Evolutionary conservation across 2,329 filamentous ascomycete species (phyloP).

Genomic region (Neodidymelliopsis sp.): DNA sequence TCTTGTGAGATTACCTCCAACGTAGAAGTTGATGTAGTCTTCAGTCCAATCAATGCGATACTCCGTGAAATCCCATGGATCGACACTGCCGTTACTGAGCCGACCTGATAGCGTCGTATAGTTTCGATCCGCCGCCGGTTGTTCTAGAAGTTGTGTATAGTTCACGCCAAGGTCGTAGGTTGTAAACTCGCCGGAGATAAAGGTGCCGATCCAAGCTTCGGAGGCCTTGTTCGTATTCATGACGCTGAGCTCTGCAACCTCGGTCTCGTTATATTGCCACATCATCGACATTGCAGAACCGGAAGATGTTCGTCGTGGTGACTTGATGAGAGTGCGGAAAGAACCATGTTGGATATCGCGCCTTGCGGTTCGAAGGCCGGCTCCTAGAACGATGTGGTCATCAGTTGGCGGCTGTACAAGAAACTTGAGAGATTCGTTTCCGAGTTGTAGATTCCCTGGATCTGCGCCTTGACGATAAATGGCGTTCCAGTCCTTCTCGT

Average conservation of each 20-base stretch:
- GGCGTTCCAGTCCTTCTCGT: conserved; percentile 58
- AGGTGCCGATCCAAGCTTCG: conserved; percentile 50
- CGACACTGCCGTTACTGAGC: conserved; percentile 38
- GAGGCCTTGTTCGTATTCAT: conserved; percentile 53
- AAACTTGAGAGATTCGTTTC: conserved; percentile 47
- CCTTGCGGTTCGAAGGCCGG: conserved; percentile 52
- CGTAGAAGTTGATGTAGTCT: conserved; percentile 53
- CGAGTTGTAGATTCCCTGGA: conserved; percentile 49
- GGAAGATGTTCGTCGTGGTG: conserved; percentile 44
- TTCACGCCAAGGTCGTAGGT: conserved; percentile 49
- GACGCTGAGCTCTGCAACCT: conserved; percentile 54
- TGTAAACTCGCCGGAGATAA: conserved; percentile 51
- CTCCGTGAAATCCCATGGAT: conserved; percentile 56
- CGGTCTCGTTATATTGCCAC: conserved; percentile 55
- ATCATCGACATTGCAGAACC: conserved; percentile 58
- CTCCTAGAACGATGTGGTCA: conserved; percentile 55
- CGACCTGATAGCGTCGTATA: conserved; percentile 50
- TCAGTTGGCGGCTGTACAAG: conserved; percentile 42
- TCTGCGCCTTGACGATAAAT: conserved; percentile 55
- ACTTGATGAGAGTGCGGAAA: conserved; percentile 54
- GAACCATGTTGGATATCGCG: conserved; percentile 59
- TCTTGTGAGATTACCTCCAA: conserved; percentile 49
- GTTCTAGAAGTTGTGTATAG: conserved; percentile 47
- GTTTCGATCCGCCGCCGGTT: conserved; percentile 37
- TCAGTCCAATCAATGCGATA: conserved; percentile 58